A percentile compares a stretch with the other conserved stretches of the same genome.
Conservation (phyloP, 208 protist species). For the Leishmania amazonensis region DNA sequence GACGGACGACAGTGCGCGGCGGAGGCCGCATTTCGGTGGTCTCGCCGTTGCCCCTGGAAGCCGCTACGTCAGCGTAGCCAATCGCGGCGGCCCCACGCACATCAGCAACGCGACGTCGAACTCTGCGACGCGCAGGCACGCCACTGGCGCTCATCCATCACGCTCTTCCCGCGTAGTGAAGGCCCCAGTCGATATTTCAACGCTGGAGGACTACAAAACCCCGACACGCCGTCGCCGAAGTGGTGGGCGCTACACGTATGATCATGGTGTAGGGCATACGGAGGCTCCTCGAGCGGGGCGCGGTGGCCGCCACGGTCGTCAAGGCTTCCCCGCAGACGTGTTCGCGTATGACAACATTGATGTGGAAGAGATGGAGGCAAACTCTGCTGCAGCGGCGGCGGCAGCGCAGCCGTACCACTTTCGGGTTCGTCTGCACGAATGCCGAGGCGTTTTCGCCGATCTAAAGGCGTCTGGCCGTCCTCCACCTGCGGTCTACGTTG, state of each 20-base stretch:
- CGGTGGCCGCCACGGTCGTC: background rate
- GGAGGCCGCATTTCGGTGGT: constrained; percentile 2
- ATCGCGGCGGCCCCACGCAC: constrained; percentile 1
- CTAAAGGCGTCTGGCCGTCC: constrained; percentile 28
- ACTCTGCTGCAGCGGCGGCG: background rate
- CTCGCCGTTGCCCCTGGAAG: background rate
- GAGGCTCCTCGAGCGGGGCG: background rate
- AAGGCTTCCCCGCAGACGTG: background rate
- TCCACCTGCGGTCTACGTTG: constrained; percentile 52
- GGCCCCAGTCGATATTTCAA: constrained; percentile 15
- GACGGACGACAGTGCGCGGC: background rate
- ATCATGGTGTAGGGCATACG: constrained; percentile 9
- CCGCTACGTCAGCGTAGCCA: background rate
- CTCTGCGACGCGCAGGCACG: constrained; percentile 5
- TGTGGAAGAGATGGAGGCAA: background rate
- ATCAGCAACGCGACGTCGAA: background rate
- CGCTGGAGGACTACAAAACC: constrained; percentile 33
- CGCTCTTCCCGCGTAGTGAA: constrained; percentile 12
- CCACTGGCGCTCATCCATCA: background rate
- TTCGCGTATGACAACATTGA: background rate
- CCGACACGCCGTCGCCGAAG: constrained; percentile 11
- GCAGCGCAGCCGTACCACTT: constrained; percentile 29
- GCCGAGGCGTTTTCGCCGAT: constrained; percentile 40
- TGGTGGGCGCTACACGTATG: constrained; percentile 19
- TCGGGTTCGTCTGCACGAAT: constrained; percentile 63